phyloP scores from a whole-genome alignment of 2,329 filamentous ascomycete genomes.

The Diaporthe sp. region DNA sequence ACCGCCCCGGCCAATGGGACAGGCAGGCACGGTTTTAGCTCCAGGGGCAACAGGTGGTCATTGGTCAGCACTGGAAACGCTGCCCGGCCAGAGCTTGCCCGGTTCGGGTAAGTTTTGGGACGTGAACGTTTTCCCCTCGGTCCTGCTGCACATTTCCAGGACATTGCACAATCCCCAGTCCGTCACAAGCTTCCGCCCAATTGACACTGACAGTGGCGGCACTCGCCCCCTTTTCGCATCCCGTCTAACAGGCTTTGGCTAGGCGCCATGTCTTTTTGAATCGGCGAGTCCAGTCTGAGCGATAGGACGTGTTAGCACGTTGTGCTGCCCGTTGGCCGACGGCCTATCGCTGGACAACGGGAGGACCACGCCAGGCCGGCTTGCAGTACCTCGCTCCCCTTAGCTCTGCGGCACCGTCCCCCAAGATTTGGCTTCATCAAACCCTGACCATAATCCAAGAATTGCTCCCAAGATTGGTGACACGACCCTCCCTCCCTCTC shows the following conservation, averaged over 20 bases:
- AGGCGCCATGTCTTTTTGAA: neutral
- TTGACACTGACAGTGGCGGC: slow-evolving; percentile 21
- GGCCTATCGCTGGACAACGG: neutral
- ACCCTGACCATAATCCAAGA: slow-evolving; percentile 31
- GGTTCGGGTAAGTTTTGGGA: slow-evolving; percentile 31
- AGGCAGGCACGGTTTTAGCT: neutral
- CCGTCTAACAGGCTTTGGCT: neutral
- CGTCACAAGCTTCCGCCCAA: neutral
- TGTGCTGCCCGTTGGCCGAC: neutral
- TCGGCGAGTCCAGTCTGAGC: neutral
- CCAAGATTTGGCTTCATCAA: slow-evolving; percentile 38
- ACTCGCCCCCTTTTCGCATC: slow-evolving; percentile 15
- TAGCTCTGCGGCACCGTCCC: slow-evolving; percentile 9
- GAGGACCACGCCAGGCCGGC: neutral
- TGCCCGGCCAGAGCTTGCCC: slow-evolving; percentile 16
- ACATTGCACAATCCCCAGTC: slow-evolving; percentile 30
- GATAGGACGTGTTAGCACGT: neutral
- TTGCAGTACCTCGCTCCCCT: slow-evolving; percentile 13
- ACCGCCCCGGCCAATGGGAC: slow-evolving; percentile 3
- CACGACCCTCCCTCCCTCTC: slow-evolving; percentile 20
- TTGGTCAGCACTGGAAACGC: slow-evolving; percentile 29
- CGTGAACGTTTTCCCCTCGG: slow-evolving; percentile 19
- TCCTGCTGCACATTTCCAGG: slow-evolving; percentile 25
- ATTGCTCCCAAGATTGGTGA: slow-evolving; percentile 25
- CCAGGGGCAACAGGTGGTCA: slow-evolving; percentile 13